Base-by-base conservation (phyloP, 805 yeast species). In the Kuraishia capsulata region DNA sequence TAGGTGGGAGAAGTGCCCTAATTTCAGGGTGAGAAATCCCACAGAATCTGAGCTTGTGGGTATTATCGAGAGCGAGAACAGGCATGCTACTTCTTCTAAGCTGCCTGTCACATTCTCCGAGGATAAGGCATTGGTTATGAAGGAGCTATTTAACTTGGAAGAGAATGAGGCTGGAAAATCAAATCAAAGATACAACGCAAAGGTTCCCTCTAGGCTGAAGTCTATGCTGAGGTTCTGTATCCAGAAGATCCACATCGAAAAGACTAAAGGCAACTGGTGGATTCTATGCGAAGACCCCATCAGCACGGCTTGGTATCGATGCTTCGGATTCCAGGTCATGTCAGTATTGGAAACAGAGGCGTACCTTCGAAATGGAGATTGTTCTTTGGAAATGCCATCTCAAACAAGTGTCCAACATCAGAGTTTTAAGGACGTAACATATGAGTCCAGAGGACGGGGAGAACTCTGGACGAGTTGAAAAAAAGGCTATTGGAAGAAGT, bases 391-490 rank as follows among this genome's bases (percentile, higher is more conserved):
- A 19, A 11, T 8, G 26, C 8, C 8, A 8, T 8, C 11, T 8
- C 26, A 23, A 8, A 23, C 26, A 8, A 40, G 46, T 33, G 54
- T 65, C 34, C 57, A 62, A 42, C 61, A 57, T 42, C 73, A 77
- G 40, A 54, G 60, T 17, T 73, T 65, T 44, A 66, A 67, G 36
- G 57, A 63, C 3, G 67, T 73, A 16, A 65, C 70, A 24, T 79
- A 65, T 56, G 84, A 81, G 3, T 72, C 80, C 33, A 67, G 84
- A 57, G 81, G 79, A 4, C 47, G 56, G 4, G 86, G 86, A 6
- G 59, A 71, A 41, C 59, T 78, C 42, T 78, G 84, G 84, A 61
- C 62, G 23, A 80, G 80, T 45, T 66, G 44, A 47, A 17, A n/a
- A 25, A 16, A 26, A 17, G 19, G 21, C n/a, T 21, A 24, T 25